phyloP scores from a whole-genome alignment of 805 yeast species.

The Saccharomycopsis microspora region DNA sequence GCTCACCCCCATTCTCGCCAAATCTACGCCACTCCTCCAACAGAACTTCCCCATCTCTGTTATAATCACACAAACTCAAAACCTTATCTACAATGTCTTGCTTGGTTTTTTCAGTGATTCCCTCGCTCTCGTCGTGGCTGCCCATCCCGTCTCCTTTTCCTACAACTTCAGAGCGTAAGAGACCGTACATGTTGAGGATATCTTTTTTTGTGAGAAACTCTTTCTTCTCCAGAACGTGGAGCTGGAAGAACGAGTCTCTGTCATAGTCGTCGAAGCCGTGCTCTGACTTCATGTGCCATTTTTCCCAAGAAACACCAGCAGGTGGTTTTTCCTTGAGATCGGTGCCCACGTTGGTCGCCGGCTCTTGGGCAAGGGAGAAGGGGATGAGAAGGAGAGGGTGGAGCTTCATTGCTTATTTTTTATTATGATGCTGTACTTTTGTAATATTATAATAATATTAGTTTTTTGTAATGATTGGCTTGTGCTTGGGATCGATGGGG shows the following conservation, averaged over 20 bases:
- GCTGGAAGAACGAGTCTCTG: constrained; percentile 60
- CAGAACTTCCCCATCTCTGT: constrained; percentile 54
- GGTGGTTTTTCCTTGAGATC: constrained; percentile 32
- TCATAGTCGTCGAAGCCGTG: constrained; percentile 71
- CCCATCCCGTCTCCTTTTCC: constrained; percentile 93
- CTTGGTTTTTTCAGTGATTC: constrained; percentile 42
- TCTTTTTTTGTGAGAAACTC: constrained; percentile 50
- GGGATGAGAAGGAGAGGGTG: neutral
- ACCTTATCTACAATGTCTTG: constrained; percentile 40
- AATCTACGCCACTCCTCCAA: constrained; percentile 62
- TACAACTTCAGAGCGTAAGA: constrained; percentile 56
- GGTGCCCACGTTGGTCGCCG: constrained; percentile 11
- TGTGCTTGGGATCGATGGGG: too few species aligned
- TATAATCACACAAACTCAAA: constrained; percentile 48
- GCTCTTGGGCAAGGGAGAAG: constrained; percentile 2
- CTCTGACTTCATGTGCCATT: constrained; percentile 87
- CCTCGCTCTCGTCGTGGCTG: constrained; percentile 52
- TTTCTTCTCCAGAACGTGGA: constrained; percentile 62
- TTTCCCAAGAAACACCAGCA: constrained; percentile 54
- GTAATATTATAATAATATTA: too few species aligned
- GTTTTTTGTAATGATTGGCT: too few species aligned
- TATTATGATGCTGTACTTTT: too few species aligned
- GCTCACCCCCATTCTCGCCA: constrained; percentile 48
- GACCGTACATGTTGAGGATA: constrained; percentile 72
- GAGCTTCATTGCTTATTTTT: too few species aligned